Evolutionary conservation across 1,284 basidiomycete species (phyloP).

Genomic region (Austroboletus novae-zelandiae): DNA sequence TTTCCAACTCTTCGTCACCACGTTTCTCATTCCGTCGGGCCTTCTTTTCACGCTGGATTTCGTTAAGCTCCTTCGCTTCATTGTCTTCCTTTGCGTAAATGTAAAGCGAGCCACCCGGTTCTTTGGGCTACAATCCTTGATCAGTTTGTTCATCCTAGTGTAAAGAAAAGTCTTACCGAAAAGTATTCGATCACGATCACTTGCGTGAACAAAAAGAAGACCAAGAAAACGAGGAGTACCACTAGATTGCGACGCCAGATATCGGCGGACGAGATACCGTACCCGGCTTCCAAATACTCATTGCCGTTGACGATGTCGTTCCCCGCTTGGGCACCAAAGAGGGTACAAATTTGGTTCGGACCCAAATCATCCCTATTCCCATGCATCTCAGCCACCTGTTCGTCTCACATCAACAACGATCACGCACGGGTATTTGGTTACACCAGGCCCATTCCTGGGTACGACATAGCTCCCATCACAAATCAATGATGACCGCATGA

Average conservation of each 20-base stretch:
- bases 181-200: constrained; percentile 60
- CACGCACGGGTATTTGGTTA: constrained; percentile 66
- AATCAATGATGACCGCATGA: constrained; percentile 63
- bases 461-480: constrained; percentile 72
- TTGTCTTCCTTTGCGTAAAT: constrained; percentile 72
- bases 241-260: constrained; percentile 62
- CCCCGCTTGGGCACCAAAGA: constrained; percentile 56
- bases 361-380: constrained; percentile 45
- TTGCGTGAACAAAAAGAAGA: constrained; percentile 67
- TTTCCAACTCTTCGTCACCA: constrained; percentile 24
- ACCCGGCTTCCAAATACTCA: constrained; percentile 60
- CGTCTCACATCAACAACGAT: background rate
- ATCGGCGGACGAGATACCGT: constrained; percentile 47
- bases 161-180: constrained; percentile 44
- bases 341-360: constrained; percentile 67
- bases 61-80: constrained; percentile 69
- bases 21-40: constrained; percentile 28
- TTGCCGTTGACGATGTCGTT: constrained; percentile 48
- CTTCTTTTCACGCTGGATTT: constrained; percentile 55
- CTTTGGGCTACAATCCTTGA: constrained; percentile 43
- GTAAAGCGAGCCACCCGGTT: constrained; percentile 46
- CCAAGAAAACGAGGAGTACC: constrained; percentile 59
- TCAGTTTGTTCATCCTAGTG: background rate
- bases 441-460: constrained; percentile 64
- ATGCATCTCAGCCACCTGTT: background rate